A percentile compares a stretch with the other conserved stretches of the same genome.
phyloP scores from a whole-genome alignment of 352 stramenopile species.

The Pythium oligandrum region DNA sequence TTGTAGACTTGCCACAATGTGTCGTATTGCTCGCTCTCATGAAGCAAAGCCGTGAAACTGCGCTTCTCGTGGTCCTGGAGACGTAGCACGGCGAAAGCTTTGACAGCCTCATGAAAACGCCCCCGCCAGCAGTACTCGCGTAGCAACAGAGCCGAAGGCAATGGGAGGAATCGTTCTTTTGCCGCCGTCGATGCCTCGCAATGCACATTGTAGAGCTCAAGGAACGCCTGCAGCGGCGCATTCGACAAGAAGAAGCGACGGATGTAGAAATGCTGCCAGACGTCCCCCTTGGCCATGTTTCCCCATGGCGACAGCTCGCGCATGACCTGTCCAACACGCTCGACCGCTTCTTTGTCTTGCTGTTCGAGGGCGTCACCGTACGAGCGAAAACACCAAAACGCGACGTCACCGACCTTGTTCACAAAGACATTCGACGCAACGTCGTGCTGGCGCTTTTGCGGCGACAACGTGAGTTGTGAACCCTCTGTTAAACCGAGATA shows the following conservation, averaged over 20 bases:
- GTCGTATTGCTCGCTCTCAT: constrained; percentile 54
- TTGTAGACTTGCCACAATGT: constrained; percentile 42
- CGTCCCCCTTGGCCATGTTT: constrained; percentile 36
- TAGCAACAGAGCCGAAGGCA: constrained; percentile 27
- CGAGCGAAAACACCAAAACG: constrained; percentile 6
- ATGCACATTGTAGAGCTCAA: constrained; percentile 26
- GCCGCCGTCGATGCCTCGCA: constrained; percentile 3
- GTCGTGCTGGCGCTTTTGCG: background rate
- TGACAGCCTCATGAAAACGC: constrained; percentile 48
- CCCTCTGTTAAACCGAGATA: constrained; percentile 1
- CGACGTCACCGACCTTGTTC: constrained; percentile 8
- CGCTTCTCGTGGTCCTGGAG: constrained; percentile 23
- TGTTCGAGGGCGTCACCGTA: background rate
- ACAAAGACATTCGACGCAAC: constrained; percentile 2
- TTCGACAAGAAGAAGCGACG: constrained; percentile 56
- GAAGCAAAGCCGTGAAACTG: constrained; percentile 30
- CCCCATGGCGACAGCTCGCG: constrained; percentile 34
- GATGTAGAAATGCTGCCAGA: constrained; percentile 59
- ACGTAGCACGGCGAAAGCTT: constrained; percentile 38
- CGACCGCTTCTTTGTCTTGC: background rate
- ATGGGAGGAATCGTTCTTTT: constrained; percentile 10
- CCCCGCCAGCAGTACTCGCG: constrained; percentile 53
- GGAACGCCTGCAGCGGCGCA: constrained; percentile 37
- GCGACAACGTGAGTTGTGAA: constrained; percentile 1
- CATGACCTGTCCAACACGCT: background rate